Evolutionary conservation across 345 rosid species (phyloP), one percentile per base, ranked within the genome.

Genomic region (Mercurialis annua): DNA sequence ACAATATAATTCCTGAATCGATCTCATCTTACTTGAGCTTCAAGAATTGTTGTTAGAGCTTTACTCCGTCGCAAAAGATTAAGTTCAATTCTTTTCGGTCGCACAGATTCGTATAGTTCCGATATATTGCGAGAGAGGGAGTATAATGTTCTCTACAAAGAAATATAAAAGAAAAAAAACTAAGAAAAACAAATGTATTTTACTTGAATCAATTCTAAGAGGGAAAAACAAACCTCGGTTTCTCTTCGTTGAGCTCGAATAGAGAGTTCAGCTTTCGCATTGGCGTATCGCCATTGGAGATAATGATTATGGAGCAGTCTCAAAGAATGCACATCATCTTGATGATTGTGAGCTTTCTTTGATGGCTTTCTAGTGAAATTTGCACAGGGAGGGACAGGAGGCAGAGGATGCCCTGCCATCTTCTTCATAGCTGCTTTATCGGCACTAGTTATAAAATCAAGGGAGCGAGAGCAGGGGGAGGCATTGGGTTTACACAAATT

Each of bases 211-310:
- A 31, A 9, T 36, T 9, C 9, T n/a, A 23, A 38, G 20, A 30
- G 38, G 16, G 17, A 4, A 33, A 40, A 17, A 66, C 79, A 64
- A 55, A 90, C 98, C 96, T 93, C 89, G 2, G 86, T 81, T 77
- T 86, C 86, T 75, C 77, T 50, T 73, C 71, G 86, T 74, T 88
- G 97, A 70, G 86, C 51, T 43, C 76, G 79, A 40, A 71, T 60
- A n/a, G 85, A 77, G 24, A 71, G 69, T 67, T 76, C 87, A 23
- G 89, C 86, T 71, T 88, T 90, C 1, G 94, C 93, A 24, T 90
- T 93, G n/a, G 86, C 90, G 50, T 76, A 88, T 73, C 92, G 82
- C 98, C 97, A 93, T 70, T 88, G 97, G 67, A 90, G 74, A 68
- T 82, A 75, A n/a, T 82, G 86, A 54, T 87, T 90, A 57, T 90